A percentile compares a stretch with the other conserved stretches of the same genome.
phyloP scores from a whole-genome alignment of 2,329 filamentous ascomycete genomes.

The Arthroderma uncinatum region DNA sequence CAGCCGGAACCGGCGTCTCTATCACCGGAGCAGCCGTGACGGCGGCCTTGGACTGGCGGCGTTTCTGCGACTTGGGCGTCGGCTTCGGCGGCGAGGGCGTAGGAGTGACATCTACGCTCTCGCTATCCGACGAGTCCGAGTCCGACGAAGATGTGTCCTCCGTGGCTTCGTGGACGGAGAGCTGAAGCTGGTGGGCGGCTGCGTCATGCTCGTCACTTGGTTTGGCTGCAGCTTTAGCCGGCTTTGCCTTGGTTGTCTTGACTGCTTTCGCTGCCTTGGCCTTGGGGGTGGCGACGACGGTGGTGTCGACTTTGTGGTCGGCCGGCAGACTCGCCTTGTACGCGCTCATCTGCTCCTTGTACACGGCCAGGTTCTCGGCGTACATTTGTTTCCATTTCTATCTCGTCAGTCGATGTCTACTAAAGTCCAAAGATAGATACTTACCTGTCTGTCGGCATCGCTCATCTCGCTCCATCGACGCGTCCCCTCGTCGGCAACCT shows the following conservation, averaged over 20 bases:
- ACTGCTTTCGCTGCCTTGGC: neutral
- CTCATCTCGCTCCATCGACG: constrained; percentile 73
- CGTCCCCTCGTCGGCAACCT: constrained; percentile 78
- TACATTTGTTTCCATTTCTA: constrained; percentile 49
- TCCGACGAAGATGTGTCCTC: constrained; percentile 24
- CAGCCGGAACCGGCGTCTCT: constrained; percentile 17
- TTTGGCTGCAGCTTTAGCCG: neutral
- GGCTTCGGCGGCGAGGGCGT: constrained; percentile 31
- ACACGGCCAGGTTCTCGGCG: constrained; percentile 44
- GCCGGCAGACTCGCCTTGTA: constrained; percentile 44
- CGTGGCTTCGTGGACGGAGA: constrained; percentile 29
- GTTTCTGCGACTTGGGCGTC: constrained; percentile 33
- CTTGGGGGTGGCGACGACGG: neutral
- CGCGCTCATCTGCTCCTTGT: constrained; percentile 44
- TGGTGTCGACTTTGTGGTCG: neutral
- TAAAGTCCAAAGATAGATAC: constrained; percentile 16
- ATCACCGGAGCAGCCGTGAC: neutral
- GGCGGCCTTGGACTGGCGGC: constrained; percentile 28
- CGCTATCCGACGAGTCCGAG: constrained; percentile 27
- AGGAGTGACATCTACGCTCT: constrained; percentile 21
- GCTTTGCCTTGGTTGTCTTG: neutral
- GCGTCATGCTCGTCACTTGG: constrained; percentile 28
- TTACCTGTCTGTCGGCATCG: constrained; percentile 58
- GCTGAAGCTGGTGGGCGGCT: constrained; percentile 32
- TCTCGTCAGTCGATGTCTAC: neutral